Percentiles rank a stretch among this genome's conserved stretches.
Evolutionary conservation across 192 early-diverging fungal genomes (phyloP).

Genomic region (Diversispora eburnea): DNA sequence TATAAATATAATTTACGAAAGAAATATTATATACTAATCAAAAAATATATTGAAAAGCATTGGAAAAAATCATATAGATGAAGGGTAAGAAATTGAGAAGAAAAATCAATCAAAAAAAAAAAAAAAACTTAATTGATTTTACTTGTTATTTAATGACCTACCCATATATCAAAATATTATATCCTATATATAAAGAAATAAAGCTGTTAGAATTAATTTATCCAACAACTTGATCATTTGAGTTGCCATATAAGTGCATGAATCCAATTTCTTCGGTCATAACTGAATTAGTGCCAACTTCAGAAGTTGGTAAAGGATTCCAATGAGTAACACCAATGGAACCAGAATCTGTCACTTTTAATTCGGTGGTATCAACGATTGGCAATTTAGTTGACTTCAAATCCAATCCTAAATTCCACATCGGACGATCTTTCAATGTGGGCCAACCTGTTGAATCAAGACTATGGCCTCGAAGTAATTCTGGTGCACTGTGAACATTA

Average conservation of each 20-base stretch:
- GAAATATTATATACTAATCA: too few relatives aligned
- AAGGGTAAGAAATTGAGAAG: too few relatives aligned
- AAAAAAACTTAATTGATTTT: too few relatives aligned
- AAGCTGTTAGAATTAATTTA: constrained; percentile 1
- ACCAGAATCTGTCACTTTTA: constrained; percentile 7
- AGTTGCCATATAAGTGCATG: constrained; percentile 11
- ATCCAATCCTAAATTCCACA: constrained; percentile 25
- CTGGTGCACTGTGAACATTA: constrained; percentile 7
- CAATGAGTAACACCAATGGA: constrained; percentile 12
- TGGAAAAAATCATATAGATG: too few relatives aligned
- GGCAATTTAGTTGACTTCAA: constrained; percentile 17
- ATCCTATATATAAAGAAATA: neutral
- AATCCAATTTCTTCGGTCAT: constrained; percentile 15
- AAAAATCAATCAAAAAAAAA: too few relatives aligned
- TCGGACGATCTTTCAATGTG: constrained; percentile 10
- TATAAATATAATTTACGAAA: too few relatives aligned
- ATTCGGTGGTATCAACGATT: neutral
- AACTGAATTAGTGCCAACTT: neutral
- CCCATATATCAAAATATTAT: neutral
- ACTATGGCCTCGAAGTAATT: constrained; percentile 11
- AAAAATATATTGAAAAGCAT: too few relatives aligned
- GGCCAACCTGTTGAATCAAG: constrained; percentile 20
- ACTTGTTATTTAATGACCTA: neutral
- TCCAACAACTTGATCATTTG: constrained; percentile 21
- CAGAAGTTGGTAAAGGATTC: constrained; percentile 1